Evolutionary conservation across 805 yeast species (phyloP), one percentile per base, ranked within the genome.

Genomic region (Candida loeiensis): DNA sequence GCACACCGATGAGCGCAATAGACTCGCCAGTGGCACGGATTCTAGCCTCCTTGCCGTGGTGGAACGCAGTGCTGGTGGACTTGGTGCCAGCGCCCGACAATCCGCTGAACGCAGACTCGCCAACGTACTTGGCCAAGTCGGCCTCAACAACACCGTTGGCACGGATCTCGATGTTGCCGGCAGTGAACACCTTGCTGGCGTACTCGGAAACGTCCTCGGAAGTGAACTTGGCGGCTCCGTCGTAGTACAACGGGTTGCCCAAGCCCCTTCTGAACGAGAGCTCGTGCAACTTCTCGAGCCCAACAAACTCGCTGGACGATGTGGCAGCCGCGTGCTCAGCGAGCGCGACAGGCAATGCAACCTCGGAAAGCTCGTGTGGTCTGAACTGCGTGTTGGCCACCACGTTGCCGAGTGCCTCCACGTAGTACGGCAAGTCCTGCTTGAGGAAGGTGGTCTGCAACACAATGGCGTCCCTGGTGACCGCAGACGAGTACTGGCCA

Each of bases 391-490:
- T 78, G 63, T 76, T 74, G 58, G 81, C 65, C 42, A 85, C 60
- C 41, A 84, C 85, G 54, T 82, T 82, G 56, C 86, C 91, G 43
- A 93, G 69, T 21, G 87, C 85, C 56, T 84, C 84, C 48, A 91
- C 95, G 65, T 79, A 93, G 76, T 81, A 93, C 45, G 98, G 98
- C 58, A 93, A 78, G 62, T 82, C 85, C 67, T 85, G 86, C 61
- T 82, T 81, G 66, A 91, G 76, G 73, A 93, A 93, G 53, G 77
- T 74, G 45, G 98, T 82, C 51, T 78, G 76, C 58, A 91, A 77
- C 46, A 85, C 78, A 49, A 93, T 77, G 55, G 82, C 73, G 62
- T 93, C 98, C 73, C 96, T 84, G 64, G 85, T 80, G 53, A 88
- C 82, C 42, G 59, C 55, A 33, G 95, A 72, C 36, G 75, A 59